Evolutionary conservation across 2,329 filamentous ascomycete genomes (phyloP), one percentile per base, ranked within the genome.

Genomic region (Alternaria incomplexa): DNA sequence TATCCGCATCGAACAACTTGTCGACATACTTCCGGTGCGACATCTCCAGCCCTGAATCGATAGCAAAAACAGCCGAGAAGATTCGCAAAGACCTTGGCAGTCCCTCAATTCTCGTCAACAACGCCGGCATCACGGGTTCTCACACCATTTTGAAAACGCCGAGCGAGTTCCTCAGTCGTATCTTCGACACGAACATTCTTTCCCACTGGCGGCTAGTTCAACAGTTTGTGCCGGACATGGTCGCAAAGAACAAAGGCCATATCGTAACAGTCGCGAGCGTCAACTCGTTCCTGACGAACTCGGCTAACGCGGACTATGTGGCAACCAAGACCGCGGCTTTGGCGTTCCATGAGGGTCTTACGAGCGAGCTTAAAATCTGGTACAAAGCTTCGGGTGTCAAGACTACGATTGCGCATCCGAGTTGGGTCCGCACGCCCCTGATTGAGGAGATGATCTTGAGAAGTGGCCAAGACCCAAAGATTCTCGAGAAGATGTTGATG

Each of bases 341-440:
- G 32, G 59, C 67, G 17, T 66, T 74, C 30, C 65, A 72, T 44
- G 69, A 73, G 44, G 66, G 60, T 23, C 75, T 81, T 5, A 63
- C 56, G 1, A 68, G 74, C 22, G 79, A 81, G 59, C 63, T 80
- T 10, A 73, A 74, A 36, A 65, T 72, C 28, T 70, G 76, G 57
- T 75, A 77, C 64, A 64, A 74, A 9, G 74, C 77, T 3, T 75
- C 75, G 3, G 55, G 58, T 30, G 44, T 60, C 28, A 57, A 62
- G 54, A 62, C 59, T 53, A 57, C 54, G 26, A 53, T 77, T 45
- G 74, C 80, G 1, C 76, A 80, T 68, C 79, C 79, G 3, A 72
- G 65, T 23, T 81, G 73, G 59, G 74, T 76, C n/a, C 66, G 69
- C 11, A 81, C 79, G 5, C 70, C 75, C 4, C 71, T 81, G 64